These are phyloP conservation scores for Epichloe gansuensis DNA, from an alignment of 2,329 filamentous ascomycete species.

Conservation along the genomic window DNA sequence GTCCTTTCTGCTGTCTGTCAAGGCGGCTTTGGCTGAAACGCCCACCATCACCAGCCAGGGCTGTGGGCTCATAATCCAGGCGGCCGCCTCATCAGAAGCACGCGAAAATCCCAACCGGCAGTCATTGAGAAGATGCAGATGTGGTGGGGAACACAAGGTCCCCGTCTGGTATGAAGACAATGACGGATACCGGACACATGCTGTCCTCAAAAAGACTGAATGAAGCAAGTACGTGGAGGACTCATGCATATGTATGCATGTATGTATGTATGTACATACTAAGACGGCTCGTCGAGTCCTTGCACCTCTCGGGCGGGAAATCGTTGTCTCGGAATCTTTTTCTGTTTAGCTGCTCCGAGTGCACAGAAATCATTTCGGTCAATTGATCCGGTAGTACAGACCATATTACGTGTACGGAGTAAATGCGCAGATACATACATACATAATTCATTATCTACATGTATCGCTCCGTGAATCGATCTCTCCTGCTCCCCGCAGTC, in stretches of 20 bases:
- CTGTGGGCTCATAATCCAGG: background rate
- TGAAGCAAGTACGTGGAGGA: too few species aligned
- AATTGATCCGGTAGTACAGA: background rate
- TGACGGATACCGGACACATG: too few species aligned
- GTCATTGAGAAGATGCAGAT: background rate
- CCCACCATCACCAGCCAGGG: background rate
- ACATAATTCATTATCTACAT: background rate
- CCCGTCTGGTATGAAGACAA: too few species aligned
- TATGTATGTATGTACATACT: too few species aligned
- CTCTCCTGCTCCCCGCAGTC: background rate
- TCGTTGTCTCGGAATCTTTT: background rate
- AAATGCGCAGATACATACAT: background rate
- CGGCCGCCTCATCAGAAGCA: background rate
- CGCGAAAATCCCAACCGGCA: background rate
- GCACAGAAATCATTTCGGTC: background rate
- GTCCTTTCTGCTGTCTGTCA: conserved; percentile 1
- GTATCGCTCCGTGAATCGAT: background rate
- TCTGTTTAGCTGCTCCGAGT: background rate
- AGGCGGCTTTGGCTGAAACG: conserved; percentile 11
- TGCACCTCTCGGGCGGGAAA: background rate
- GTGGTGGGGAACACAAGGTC: too few species aligned
- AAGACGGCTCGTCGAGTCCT: background rate
- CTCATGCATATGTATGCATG: too few species aligned
- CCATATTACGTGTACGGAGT: too few species aligned
- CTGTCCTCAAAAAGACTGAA: too few species aligned